Evolutionary conservation across 106 monocot species (phyloP).

Genomic region (Dactylorhiza incarnata): DNA sequence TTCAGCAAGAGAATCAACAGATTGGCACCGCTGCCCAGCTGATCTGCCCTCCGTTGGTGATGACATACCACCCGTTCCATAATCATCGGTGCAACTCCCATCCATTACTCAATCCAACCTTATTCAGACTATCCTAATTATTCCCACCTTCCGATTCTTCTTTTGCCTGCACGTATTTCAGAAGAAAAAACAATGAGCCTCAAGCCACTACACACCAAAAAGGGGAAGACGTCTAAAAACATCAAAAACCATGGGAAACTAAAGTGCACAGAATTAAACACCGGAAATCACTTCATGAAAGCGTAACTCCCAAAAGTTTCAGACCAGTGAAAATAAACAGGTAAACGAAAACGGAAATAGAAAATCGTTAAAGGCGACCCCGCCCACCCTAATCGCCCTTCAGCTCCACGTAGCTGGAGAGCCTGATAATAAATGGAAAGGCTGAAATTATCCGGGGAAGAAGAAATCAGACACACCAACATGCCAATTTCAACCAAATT

Average conservation of each 20-base stretch:
- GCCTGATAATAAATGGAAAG: background rate
- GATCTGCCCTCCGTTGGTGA: conserved; percentile 7
- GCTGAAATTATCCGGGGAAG: background rate
- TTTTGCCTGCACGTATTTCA: background rate
- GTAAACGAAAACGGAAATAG: background rate
- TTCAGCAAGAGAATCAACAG: conserved; percentile 19
- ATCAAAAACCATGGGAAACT: background rate
- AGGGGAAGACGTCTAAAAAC: background rate
- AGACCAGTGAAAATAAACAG: background rate
- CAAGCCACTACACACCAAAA: background rate
- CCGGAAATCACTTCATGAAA: background rate
- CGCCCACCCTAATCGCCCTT: background rate
- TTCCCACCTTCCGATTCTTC: background rate
- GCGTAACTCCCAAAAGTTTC: background rate
- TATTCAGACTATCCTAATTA: background rate
- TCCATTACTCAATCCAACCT: conserved; percentile 6
- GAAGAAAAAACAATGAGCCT: background rate
- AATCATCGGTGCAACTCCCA: conserved; percentile 1
- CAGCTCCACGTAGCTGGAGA: background rate
- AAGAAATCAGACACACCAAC: background rate
- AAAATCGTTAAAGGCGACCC: background rate
- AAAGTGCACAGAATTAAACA: background rate
- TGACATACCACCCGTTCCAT: background rate
- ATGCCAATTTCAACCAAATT: background rate
- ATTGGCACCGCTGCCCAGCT: conserved; percentile 10